Evolutionary conservation across 176 grass and related monocot genomes (phyloP).

Genomic region (Carex parvula): DNA sequence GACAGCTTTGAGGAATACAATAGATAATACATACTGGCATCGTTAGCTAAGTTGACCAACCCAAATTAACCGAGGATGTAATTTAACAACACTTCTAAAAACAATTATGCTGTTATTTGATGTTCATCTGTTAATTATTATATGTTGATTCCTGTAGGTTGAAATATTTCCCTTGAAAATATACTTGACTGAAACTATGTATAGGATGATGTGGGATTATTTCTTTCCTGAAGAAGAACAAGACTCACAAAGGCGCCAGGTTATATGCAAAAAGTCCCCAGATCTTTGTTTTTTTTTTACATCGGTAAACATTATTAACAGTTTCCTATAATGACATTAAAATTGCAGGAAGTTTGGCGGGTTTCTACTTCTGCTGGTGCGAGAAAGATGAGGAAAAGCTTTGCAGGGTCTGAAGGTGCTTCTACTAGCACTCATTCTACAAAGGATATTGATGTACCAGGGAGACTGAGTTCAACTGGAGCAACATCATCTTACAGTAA

Average conservation of each 20-base stretch:
- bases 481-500: conserved; percentile 41
- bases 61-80: background rate
- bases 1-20: background rate
- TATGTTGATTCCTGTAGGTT: conserved; percentile 56
- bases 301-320: conserved; percentile 30
- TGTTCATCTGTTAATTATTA: background rate
- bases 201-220: conserved; percentile 99
- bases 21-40: background rate
- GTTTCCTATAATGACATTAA: conserved; percentile 6
- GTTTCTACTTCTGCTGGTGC: conserved; percentile 91
- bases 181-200: conserved; percentile 95
- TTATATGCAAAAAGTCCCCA: conserved; percentile 29
- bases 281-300: conserved; percentile 12
- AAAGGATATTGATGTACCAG: conserved; percentile 59
- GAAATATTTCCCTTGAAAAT: conserved; percentile 97
- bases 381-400: conserved; percentile 71
- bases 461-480: conserved; percentile 47
- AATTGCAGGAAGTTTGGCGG: conserved; percentile 88
- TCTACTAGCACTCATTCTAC: conserved; percentile 68
- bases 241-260: conserved; percentile 96
- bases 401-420: conserved; percentile 61
- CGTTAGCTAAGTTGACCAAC: background rate
- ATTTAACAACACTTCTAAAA: background rate
- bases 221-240: conserved; percentile 98
- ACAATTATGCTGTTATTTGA: background rate